A percentile compares a stretch with the other conserved stretches of the same genome.
Evolutionary conservation across 805 yeast species (phyloP).

Genomic region (Debaryomyces hansenii): DNA sequence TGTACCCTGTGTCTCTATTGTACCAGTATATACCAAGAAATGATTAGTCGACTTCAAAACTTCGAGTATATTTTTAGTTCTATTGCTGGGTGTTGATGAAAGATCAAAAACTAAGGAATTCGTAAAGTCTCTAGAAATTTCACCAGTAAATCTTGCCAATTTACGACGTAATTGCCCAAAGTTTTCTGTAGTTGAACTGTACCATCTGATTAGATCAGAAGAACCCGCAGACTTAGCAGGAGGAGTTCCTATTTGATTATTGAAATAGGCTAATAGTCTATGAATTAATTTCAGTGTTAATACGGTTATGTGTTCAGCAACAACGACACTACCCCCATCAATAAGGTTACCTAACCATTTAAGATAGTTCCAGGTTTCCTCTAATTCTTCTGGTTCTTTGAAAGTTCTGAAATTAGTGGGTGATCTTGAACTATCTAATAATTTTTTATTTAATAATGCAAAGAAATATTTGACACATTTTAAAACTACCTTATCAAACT

Average conservation of each 20-base stretch:
- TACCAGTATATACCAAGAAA: slow-evolving; percentile 72
- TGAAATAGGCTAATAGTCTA: slow-evolving; percentile 67
- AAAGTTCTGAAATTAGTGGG: slow-evolving; percentile 71
- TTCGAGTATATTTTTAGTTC: slow-evolving; percentile 52
- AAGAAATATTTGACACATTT: slow-evolving; percentile 74
- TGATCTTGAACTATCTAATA: slow-evolving; percentile 70
- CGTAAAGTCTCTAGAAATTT: slow-evolving; percentile 66
- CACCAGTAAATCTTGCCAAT: slow-evolving; percentile 71
- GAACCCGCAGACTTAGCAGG: slow-evolving; percentile 45
- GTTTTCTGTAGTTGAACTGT: slow-evolving; percentile 63
- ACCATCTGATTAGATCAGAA: slow-evolving; percentile 58
- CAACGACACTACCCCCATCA: slow-evolving; percentile 76
- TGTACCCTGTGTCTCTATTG: slow-evolving; percentile 70
- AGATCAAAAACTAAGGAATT: slow-evolving; percentile 67
- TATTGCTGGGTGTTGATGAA: slow-evolving; percentile 40
- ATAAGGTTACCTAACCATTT: slow-evolving; percentile 75
- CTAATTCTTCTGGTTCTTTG: slow-evolving; percentile 89
- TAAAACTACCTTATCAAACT: slow-evolving; percentile 64
- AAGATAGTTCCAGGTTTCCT: slow-evolving; percentile 76
- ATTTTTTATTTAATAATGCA: slow-evolving; percentile 68
- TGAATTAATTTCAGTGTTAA: slow-evolving; percentile 68
- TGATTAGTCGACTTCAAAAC: slow-evolving; percentile 66
- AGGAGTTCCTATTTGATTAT: slow-evolving; percentile 62
- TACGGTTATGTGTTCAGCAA: slow-evolving; percentile 72
- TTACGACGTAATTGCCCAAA: slow-evolving; percentile 79